A percentile compares a stretch with the other conserved stretches of the same genome.
Evolutionary conservation across 257 asterid species (phyloP).

Genomic region (Primulina tabacum): DNA sequence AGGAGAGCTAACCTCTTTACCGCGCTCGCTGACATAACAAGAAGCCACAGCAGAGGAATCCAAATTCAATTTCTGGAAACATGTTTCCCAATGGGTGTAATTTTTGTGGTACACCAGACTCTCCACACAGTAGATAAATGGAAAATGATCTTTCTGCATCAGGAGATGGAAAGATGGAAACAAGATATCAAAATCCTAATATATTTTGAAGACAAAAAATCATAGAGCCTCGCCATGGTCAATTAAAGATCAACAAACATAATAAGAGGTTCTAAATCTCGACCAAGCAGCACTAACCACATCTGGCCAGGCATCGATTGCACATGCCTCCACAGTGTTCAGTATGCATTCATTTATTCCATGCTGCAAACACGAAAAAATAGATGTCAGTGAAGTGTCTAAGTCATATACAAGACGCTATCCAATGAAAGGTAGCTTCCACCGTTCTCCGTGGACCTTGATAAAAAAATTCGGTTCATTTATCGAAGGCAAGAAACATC

Average conservation of each 20-base stretch:
- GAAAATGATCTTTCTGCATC: conserved; percentile 77
- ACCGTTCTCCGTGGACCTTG: not conserved
- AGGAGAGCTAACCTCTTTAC: conserved; percentile 57
- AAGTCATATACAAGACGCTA: not conserved
- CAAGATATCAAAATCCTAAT: conserved; percentile 4
- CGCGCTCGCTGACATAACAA: conserved; percentile 56
- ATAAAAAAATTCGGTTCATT: not conserved
- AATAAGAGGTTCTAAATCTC: conserved; percentile 1
- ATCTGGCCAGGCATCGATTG: conserved; percentile 86
- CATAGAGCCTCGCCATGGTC: not conserved
- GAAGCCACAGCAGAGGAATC: conserved; percentile 54
- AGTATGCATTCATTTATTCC: conserved; percentile 70
- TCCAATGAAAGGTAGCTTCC: not conserved
- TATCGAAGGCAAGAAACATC: not conserved
- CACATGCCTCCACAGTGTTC: conserved; percentile 89
- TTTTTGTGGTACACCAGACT: conserved; percentile 56
- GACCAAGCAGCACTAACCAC: conserved; percentile 52
- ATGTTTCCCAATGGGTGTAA: conserved; percentile 74
- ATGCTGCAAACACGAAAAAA: conserved; percentile 53
- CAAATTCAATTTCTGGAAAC: conserved; percentile 69
- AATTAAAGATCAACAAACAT: conserved; percentile 6
- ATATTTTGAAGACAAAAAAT: not conserved
- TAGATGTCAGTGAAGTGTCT: not conserved
- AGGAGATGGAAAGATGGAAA: conserved; percentile 11
- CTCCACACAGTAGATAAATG: conserved; percentile 83